A percentile compares a stretch with the other conserved stretches of the same genome.
phyloP scores from a whole-genome alignment of 176 grass and related monocot species.

The Carex pumila region DNA sequence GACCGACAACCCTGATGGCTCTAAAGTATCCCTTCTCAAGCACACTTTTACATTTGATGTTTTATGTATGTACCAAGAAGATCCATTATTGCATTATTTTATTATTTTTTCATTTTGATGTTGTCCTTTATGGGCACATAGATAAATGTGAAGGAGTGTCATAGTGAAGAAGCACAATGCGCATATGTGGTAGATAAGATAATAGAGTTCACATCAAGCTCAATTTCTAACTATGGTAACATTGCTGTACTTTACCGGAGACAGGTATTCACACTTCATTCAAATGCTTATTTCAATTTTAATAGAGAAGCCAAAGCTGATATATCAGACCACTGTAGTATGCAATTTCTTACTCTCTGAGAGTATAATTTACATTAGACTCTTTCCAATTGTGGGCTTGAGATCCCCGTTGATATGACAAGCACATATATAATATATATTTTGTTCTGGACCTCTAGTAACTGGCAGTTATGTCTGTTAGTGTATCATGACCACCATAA shows the following conservation, averaged over 20 bases:
- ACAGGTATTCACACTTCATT: constrained; percentile 50
- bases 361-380: background rate
- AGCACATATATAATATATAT: constrained; percentile 8
- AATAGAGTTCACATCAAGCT: constrained; percentile 65
- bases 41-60: background rate
- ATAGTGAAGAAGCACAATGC: constrained; percentile 88
- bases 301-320: background rate
- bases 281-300: background rate
- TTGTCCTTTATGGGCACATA: constrained; percentile 18
- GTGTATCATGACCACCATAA: background rate
- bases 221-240: constrained; percentile 47
- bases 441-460: constrained; percentile 23
- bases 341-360: background rate
- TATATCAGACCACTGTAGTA: background rate
- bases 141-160: constrained; percentile 86
- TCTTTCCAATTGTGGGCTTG: background rate
- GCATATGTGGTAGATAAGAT: constrained; percentile 97
- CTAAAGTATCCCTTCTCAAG: constrained; percentile 55
- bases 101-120: background rate
- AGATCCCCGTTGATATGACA: background rate
- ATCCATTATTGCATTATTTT: background rate
- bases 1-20: constrained; percentile 74
- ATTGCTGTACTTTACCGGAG: constrained; percentile 80
- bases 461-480: background rate
- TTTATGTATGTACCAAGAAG: background rate